These are phyloP conservation scores for Xylariaceae sp. DNA, from an alignment of 2,329 filamentous ascomycete genomes.

Conservation along the genomic window DNA sequence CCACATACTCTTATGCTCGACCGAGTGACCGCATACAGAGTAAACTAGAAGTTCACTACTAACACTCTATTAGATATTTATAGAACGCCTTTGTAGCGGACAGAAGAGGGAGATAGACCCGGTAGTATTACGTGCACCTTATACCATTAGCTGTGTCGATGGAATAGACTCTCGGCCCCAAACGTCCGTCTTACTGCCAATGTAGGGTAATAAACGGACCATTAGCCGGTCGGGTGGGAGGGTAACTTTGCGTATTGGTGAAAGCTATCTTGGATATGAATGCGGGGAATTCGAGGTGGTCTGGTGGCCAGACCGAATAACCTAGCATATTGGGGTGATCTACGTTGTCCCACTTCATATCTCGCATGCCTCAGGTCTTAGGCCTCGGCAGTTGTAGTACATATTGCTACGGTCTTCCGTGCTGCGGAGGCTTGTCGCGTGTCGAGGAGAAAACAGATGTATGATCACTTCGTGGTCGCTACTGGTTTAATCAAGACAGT, in stretches of 20 bases:
- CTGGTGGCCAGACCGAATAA: constrained; percentile 1
- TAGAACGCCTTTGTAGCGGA: no score
- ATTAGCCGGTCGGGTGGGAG: constrained; percentile 19
- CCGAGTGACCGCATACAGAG: no score
- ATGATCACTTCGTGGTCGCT: neutral
- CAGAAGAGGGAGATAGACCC: constrained; percentile 4
- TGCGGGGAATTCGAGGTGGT: constrained; percentile 9
- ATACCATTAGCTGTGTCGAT: neutral
- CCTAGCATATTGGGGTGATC: constrained; percentile 9
- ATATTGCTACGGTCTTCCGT: neutral
- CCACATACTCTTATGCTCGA: no score
- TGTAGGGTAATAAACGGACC: constrained; percentile 6
- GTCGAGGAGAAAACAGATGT: neutral
- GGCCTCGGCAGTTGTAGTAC: constrained; percentile 17
- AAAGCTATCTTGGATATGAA: neutral
- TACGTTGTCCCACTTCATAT: constrained; percentile 5
- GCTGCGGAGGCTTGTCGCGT: neutral
- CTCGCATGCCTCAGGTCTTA: constrained; percentile 1
- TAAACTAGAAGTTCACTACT: no score
- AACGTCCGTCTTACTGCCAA: constrained; percentile 13
- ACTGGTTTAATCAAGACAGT: neutral
- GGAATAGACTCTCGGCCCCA: neutral
- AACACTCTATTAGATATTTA: no score
- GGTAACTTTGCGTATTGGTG: neutral
- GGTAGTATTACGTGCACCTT: neutral